Conservation (phyloP, 2,329 filamentous ascomycete species). For the Colletotrichum brevisporum region DNA sequence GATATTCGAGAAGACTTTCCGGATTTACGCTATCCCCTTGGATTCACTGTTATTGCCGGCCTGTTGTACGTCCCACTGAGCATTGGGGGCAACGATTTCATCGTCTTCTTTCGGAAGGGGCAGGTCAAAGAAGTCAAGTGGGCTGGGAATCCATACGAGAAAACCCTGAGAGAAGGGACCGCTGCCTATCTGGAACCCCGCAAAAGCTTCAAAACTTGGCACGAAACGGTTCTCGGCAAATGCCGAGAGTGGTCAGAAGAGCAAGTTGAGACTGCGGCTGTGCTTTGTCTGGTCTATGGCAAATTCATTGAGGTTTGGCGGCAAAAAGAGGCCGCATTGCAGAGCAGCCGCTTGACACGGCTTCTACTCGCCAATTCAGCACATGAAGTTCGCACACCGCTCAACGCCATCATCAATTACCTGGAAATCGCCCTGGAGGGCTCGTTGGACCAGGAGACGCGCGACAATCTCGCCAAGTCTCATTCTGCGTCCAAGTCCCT, state of each 20-base stretch:
- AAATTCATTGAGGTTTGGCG: conserved; percentile 94
- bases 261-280: conserved; percentile 89
- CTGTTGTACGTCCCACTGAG: conserved; percentile 87
- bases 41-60: conserved; percentile 83
- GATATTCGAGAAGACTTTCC: conserved; percentile 84
- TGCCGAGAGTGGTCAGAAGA: conserved; percentile 92
- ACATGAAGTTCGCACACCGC: conserved; percentile 89
- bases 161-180: conserved; percentile 79
- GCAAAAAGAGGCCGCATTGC: conserved; percentile 87
- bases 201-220: conserved; percentile 85
- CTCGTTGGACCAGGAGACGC: conserved; percentile 81
- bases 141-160: conserved; percentile 91
- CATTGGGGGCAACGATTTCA: conserved; percentile 83
- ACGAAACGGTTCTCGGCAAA: conserved; percentile 84
- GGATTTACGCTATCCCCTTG: conserved; percentile 83
- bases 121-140: conserved; percentile 84
- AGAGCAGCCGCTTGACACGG: conserved; percentile 84
- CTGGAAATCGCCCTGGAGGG: conserved; percentile 92
- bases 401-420: conserved; percentile 96
- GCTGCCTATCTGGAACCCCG: conserved; percentile 82
- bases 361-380: conserved; percentile 89
- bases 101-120: conserved; percentile 88
- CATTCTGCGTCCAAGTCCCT: conserved; percentile 93
- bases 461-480: conserved; percentile 86
- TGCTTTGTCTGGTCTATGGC: conserved; percentile 89